A percentile compares a stretch with the other conserved stretches of the same genome.
phyloP scores from a whole-genome alignment of 257 asterid genomes.

The Solanum corneliomulleri region DNA sequence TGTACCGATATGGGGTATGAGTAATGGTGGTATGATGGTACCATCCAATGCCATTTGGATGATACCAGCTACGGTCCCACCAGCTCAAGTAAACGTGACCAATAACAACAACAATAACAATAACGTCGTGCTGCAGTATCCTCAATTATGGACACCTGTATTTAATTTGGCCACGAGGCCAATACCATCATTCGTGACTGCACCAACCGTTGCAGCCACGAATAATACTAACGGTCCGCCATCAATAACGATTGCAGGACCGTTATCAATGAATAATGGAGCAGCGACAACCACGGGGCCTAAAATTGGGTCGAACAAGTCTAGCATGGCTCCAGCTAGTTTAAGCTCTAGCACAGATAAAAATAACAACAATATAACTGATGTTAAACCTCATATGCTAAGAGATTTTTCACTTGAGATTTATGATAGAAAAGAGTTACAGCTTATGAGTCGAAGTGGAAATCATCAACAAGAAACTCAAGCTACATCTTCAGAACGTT shows the following conservation, averaged over 20 bases:
- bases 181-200: neutral
- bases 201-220: neutral
- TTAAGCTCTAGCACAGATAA: neutral
- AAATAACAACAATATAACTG: neutral
- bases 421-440: neutral
- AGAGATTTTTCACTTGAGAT: conserved; percentile 1
- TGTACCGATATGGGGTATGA: neutral
- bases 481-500: neutral
- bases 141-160: neutral
- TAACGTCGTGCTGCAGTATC: neutral
- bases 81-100: neutral
- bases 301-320: neutral
- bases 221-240: neutral
- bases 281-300: neutral
- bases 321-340: neutral
- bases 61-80: neutral
- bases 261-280: neutral
- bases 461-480: neutral
- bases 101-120: neutral
- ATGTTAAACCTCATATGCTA: neutral
- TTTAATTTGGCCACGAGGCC: neutral
- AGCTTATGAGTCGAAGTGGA: neutral
- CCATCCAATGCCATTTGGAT: conserved; percentile 3
- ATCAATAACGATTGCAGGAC: neutral
- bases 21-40: neutral